phyloP scores from a whole-genome alignment of 495 filamentous ascomycete species.

The Penicillium diatomitis region DNA sequence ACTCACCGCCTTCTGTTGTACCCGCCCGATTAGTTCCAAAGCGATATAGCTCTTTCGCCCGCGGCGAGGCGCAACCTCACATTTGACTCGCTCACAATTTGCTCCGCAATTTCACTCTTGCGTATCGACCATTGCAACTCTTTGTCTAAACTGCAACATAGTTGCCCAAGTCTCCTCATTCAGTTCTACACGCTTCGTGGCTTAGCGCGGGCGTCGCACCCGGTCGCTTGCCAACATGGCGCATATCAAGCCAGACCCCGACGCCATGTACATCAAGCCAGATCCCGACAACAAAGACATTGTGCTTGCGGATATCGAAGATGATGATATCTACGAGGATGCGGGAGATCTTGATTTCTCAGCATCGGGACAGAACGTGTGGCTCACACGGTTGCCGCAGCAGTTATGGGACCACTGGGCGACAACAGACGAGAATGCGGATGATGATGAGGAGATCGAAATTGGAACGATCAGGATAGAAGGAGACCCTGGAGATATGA shows the following conservation, averaged over 20 bases:
- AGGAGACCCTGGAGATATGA: conserved; percentile 40
- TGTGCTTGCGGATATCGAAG: conserved; percentile 51
- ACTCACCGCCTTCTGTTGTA: too few species aligned
- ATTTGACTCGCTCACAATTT: too few species aligned
- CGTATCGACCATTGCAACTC: too few species aligned
- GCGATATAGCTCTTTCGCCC: too few species aligned
- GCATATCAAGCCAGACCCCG: conserved; percentile 34
- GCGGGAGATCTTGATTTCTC: conserved; percentile 77
- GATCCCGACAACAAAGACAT: conserved; percentile 53
- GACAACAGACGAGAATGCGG: conserved; percentile 47
- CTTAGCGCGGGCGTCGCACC: too few species aligned
- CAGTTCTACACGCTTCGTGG: too few species aligned
- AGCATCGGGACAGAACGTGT: conserved; percentile 47
- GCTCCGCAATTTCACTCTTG: too few species aligned
- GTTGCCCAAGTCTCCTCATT: too few species aligned
- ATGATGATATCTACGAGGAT: conserved; percentile 80
- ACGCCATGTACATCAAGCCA: conserved; percentile 48
- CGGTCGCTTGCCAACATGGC: conserved; percentile 12
- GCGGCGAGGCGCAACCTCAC: too few species aligned
- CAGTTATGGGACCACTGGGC: conserved; percentile 66
- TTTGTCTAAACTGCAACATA: too few species aligned
- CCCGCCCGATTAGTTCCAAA: too few species aligned
- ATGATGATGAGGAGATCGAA: conserved; percentile 54
- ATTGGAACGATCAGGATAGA: conserved; percentile 71
- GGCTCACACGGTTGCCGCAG: conserved; percentile 67